Base-by-base conservation (phyloP, 768 basidiomycete species). In the Agaricus blazei region DNA sequence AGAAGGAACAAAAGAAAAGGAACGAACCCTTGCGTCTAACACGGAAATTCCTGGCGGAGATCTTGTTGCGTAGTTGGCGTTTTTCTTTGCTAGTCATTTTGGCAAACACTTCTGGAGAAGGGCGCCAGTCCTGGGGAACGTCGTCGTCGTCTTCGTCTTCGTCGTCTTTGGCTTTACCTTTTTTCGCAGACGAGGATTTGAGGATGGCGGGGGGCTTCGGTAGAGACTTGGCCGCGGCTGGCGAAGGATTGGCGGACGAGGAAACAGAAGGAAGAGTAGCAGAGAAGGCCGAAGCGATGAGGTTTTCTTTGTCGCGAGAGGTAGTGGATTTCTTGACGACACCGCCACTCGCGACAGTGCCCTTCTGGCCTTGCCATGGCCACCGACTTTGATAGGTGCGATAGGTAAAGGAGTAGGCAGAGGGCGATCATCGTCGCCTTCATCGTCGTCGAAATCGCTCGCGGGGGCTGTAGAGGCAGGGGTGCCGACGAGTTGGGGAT, bases 11-110 rank as follows among this genome's bases (percentile, higher is more conserved):
- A 51, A 56, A 49, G 52, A 55, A 56, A 45, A 40, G 49, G 47
- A 54, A 66, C 70, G 46, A 28, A 90, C 92, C 95, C 76, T 98
- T 98, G 68, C 94, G 78, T 37, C 96, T 75, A 28, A 93, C 90
- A n/a, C 96, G 80, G 72, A 98, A 98, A 67, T 96, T 97, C 52
- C 95, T 75, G 0, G 96, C 96, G 60, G 86, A 88, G 62, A 98
- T 93, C 84, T 99, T 99, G 75, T 99, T 99, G 49, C 96, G 70
- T 42, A 98, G 74, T 69, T 98, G 96, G 8, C 97, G 75, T 71
- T 98, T 98, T 75, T 98, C 95, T 73, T 96, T 98, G 64, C 85
- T 88, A 4, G 84, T 84, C 82, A 99, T 89, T 70, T 93, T 98
- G 66, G 90, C 87, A 74, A 98, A 97, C 59, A 94, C 93, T 60